Conservation (phyloP, 768 basidiomycete genomes). For the Auricularia sp. region DNA sequence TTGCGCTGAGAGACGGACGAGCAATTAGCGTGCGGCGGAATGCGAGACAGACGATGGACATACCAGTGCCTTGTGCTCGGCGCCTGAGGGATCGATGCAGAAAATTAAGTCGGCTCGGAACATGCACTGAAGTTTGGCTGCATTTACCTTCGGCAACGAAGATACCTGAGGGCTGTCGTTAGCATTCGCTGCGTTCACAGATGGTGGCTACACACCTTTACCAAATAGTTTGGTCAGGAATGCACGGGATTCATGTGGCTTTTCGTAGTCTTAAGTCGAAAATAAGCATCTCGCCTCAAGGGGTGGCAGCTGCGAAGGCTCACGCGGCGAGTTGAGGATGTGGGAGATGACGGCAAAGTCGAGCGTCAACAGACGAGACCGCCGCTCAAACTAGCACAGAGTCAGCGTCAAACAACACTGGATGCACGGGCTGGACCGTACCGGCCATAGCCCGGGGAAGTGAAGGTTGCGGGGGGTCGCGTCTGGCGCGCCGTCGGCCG, state of each 20-base stretch:
- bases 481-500: background rate
- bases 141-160: slow-evolving; percentile 60
- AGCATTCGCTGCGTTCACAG: background rate
- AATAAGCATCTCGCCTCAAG: too few relatives aligned
- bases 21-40: background rate
- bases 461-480: background rate
- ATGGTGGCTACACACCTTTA: slow-evolving; percentile 30
- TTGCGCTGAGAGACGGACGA: slow-evolving; percentile 34
- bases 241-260: slow-evolving; percentile 70
- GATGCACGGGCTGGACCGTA: background rate
- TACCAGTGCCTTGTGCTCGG: slow-evolving; percentile 1
- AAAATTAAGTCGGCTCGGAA: background rate
- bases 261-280: slow-evolving; percentile 55
- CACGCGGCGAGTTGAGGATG: slow-evolving; percentile 49
- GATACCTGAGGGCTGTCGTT: slow-evolving; percentile 32
- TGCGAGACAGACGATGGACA: background rate
- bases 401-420: background rate
- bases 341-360: slow-evolving; percentile 70
- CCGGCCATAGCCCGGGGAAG: background rate
- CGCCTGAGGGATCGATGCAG: background rate
- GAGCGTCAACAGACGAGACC: slow-evolving; percentile 54
- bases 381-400: slow-evolving; percentile 54
- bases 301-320: background rate
- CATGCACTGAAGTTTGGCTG: slow-evolving; percentile 11
- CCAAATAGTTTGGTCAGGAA: slow-evolving; percentile 74